Evolutionary conservation across 768 basidiomycete species (phyloP).

Genomic region (Kockovaella imperatae): DNA sequence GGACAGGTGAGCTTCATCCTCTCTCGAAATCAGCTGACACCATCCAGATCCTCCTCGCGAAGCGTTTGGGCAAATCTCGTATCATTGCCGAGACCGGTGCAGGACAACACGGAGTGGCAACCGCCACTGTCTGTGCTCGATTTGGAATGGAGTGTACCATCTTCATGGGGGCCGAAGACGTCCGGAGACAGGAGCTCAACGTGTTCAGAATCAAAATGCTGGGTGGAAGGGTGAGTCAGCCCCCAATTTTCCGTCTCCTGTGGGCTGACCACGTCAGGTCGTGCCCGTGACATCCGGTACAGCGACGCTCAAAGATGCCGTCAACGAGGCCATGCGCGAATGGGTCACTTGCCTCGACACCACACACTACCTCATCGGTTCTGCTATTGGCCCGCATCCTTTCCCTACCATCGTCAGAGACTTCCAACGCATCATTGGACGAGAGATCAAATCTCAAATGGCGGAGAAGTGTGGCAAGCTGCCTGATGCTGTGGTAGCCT

Average conservation of each 20-base stretch:
- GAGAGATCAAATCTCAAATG: constrained; percentile 87
- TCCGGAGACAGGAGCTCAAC: constrained; percentile 88
- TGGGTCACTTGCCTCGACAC: constrained; percentile 94
- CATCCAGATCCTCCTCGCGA: constrained; percentile 78
- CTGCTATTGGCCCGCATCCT: constrained; percentile 93
- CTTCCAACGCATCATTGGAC: constrained; percentile 89
- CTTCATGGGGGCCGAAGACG: constrained; percentile 98
- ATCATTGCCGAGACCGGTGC: constrained; percentile 99
- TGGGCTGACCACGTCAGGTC: constrained; percentile 52
- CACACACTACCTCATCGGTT: constrained; percentile 95
- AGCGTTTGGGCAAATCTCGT: constrained; percentile 83
- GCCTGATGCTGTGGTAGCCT: constrained; percentile 89
- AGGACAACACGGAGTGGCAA: constrained; percentile 97
- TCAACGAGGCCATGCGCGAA: constrained; percentile 96
- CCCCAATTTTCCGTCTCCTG: not conserved
- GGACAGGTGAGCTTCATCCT: constrained; percentile 64
- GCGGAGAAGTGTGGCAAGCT: constrained; percentile 66
- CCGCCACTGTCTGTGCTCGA: constrained; percentile 93
- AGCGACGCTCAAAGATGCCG: constrained; percentile 91
- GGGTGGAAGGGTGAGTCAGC: constrained; percentile 62
- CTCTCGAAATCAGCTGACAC: not conserved
- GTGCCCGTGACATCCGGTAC: constrained; percentile 89
- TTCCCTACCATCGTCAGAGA: constrained; percentile 99
- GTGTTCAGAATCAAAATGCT: constrained; percentile 98
- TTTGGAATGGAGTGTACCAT: constrained; percentile 92